Conservation (phyloP, 2,329 filamentous ascomycete species). For the Claviceps quebecensis region DNA sequence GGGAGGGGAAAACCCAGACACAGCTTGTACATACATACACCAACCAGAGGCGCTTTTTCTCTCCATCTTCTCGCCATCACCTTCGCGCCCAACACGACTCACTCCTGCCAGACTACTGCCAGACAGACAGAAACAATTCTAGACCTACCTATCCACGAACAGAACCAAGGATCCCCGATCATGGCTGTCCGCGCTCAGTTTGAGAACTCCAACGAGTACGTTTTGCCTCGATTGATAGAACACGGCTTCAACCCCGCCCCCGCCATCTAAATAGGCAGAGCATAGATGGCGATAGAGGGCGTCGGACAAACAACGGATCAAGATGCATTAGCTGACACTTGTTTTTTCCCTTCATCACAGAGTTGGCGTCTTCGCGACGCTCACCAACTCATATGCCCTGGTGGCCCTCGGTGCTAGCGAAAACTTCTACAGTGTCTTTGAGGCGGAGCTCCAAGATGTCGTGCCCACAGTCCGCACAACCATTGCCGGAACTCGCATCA, state of each 20-base stretch:
- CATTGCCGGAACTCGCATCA: slow-evolving; percentile 90
- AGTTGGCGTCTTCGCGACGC: slow-evolving; percentile 89
- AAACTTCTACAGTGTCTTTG: slow-evolving; percentile 99
- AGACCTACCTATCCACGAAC: background rate
- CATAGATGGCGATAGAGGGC: background rate
- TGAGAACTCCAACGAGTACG: slow-evolving; percentile 84
- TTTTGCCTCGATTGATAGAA: slow-evolving; percentile 9
- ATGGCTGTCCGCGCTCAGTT: slow-evolving; percentile 65
- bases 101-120: background rate
- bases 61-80: background rate
- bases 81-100: background rate
- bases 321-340: background rate
- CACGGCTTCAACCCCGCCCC: slow-evolving; percentile 11
- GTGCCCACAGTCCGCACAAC: slow-evolving; percentile 95
- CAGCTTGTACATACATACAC: background rate
- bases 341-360: slow-evolving; percentile 28
- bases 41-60: background rate
- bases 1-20: background rate
- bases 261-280: slow-evolving; percentile 8
- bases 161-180: slow-evolving; percentile 12
- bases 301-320: background rate
- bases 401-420: slow-evolving; percentile 90
- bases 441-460: slow-evolving; percentile 92
- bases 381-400: slow-evolving; percentile 94
- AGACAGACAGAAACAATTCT: background rate